phyloP scores from a whole-genome alignment of 2,329 filamentous ascomycete species.

The Fusarium transvaalense region DNA sequence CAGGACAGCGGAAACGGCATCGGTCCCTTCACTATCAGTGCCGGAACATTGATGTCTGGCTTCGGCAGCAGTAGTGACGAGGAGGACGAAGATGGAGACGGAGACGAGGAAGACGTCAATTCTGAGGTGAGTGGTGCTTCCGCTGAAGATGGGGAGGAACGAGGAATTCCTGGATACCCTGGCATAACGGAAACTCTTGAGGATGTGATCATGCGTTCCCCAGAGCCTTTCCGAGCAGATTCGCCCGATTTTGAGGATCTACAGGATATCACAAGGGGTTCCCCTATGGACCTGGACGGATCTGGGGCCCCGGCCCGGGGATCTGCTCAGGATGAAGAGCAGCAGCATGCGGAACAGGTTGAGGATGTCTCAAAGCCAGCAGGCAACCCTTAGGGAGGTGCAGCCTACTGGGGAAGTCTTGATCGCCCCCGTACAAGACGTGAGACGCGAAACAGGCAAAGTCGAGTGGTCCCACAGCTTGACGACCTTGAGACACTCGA shows the following conservation, averaged over 20 bases:
- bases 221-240: conserved; percentile 46
- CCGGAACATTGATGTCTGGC: conserved; percentile 83
- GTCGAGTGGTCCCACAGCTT: conserved; percentile 18
- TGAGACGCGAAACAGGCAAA: conserved; percentile 15
- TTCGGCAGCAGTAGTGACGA: conserved; percentile 97
- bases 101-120: conserved; percentile 80
- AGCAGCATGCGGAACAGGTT: conserved; percentile 37
- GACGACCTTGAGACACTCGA: conserved; percentile 50
- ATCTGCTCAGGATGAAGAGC: conserved; percentile 26
- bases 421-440: conserved; percentile 27
- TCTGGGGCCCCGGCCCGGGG: conserved; percentile 20
- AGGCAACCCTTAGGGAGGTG: conserved; percentile 40
- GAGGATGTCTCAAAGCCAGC: conserved; percentile 39
- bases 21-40: conserved; percentile 78
- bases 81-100: conserved; percentile 94
- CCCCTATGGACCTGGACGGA: conserved; percentile 40
- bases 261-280: conserved; percentile 40
- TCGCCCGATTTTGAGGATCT: conserved; percentile 40
- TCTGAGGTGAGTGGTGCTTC: conserved; percentile 71
- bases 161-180: conserved; percentile 47
- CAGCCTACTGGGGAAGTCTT: conserved; percentile 31
- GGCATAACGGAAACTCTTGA: conserved; percentile 47
- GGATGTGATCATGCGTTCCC: conserved; percentile 52
- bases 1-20: conserved; percentile 76
- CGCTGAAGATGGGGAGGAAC: conserved; percentile 49